Percentiles rank a stretch among this genome's conserved stretches.
These are phyloP conservation scores for Diutina ranongensis DNA, from an alignment of 1,139 yeast species.

Conservation along the genomic window DNA sequence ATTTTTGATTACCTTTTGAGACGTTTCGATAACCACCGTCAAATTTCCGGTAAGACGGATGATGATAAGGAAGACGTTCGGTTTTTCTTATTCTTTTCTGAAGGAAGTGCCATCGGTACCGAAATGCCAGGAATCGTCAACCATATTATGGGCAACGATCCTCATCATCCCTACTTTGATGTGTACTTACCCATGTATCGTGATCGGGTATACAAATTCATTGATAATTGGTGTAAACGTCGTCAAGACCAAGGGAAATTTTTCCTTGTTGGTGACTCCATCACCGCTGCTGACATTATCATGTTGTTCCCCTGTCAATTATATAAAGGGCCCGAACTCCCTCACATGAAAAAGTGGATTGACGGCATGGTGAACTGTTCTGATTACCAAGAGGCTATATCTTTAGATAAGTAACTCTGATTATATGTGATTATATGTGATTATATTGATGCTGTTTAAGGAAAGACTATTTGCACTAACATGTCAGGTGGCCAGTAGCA, in stretches of 20 bases:
- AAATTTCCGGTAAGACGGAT: not conserved
- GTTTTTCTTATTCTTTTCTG: not conserved
- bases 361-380: not conserved
- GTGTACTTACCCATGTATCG: not conserved
- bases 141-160: not conserved
- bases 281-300: not conserved
- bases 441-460: too few relatives aligned
- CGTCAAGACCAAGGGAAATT: not conserved
- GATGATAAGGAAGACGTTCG: not conserved
- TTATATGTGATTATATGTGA: not conserved
- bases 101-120: not conserved
- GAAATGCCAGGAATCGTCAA: not conserved
- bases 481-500: constrained; percentile 19
- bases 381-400: not conserved
- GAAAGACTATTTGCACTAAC: too few relatives aligned
- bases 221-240: not conserved
- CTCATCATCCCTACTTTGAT: not conserved
- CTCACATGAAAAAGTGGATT: not conserved
- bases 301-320: not conserved
- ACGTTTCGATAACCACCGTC: not conserved
- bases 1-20: not conserved
- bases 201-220: not conserved
- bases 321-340: not conserved
- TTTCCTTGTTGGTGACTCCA: not conserved
- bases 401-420: not conserved